Conservation (phyloP, 2,329 filamentous ascomycete species). For the Neofusicoccum ribis region DNA sequence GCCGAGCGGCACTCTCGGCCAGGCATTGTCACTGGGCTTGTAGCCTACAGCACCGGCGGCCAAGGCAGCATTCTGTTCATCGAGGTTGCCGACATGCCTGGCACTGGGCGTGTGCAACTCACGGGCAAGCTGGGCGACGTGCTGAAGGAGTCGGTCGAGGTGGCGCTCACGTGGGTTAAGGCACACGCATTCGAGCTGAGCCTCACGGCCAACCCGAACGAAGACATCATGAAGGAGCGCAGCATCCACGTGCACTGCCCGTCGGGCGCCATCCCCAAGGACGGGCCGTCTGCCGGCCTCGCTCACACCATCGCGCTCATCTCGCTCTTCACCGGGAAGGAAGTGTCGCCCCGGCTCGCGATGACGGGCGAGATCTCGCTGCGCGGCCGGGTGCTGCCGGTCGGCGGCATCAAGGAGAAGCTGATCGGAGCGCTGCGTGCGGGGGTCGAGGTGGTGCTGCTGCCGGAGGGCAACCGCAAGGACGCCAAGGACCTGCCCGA, state of each 20-base stretch:
- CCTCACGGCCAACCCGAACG: slow-evolving; percentile 73
- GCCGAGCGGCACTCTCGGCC: slow-evolving; percentile 79
- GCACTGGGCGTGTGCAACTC: slow-evolving; percentile 85
- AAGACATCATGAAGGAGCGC: slow-evolving; percentile 94
- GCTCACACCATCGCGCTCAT: slow-evolving; percentile 93
- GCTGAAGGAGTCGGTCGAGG: slow-evolving; percentile 94
- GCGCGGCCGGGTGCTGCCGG: slow-evolving; percentile 85
- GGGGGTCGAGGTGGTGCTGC: slow-evolving; percentile 88
- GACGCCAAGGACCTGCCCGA: slow-evolving; percentile 87
- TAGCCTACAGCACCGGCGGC: slow-evolving; percentile 77
- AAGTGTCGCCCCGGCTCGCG: slow-evolving; percentile 86
- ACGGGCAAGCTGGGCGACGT: slow-evolving; percentile 97
- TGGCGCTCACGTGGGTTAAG: slow-evolving; percentile 95
- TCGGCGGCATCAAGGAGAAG: slow-evolving; percentile 98
- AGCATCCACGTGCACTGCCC: slow-evolving; percentile 97
- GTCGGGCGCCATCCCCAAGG: slow-evolving; percentile 91
- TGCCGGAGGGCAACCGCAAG: slow-evolving; percentile 87
- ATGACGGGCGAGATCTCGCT: slow-evolving; percentile 87
- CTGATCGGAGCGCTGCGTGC: slow-evolving; percentile 90
- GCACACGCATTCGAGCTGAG: slow-evolving; percentile 90
- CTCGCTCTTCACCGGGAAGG: slow-evolving; percentile 80
- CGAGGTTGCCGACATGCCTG: slow-evolving; percentile 96
- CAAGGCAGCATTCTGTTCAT: slow-evolving; percentile 98
- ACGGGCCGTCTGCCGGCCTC: slow-evolving; percentile 79
- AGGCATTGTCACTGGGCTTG: slow-evolving; percentile 92